A percentile compares a stretch with the other conserved stretches of the same genome.
phyloP scores from a whole-genome alignment of 352 stramenopile genomes.

The Phytopythium montanum region DNA sequence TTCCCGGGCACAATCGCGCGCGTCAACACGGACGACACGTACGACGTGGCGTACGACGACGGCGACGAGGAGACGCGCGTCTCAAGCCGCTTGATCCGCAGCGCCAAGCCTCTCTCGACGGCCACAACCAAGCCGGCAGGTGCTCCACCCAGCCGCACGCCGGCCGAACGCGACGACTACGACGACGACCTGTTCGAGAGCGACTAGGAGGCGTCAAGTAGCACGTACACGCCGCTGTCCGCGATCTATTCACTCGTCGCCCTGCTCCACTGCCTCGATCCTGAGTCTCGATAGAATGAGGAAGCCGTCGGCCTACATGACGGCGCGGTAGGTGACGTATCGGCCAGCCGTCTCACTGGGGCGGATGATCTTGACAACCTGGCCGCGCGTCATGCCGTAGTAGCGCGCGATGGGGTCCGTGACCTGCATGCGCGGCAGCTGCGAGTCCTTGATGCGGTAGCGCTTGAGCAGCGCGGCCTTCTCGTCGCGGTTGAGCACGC shows the following conservation, averaged over 20 bases:
- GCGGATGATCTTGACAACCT: constrained; percentile 99
- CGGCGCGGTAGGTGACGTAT: constrained; percentile 99
- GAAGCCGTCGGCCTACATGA: constrained; percentile 83
- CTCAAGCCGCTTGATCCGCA: constrained; percentile 35
- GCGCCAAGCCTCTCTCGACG: constrained; percentile 1
- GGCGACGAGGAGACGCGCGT: constrained; percentile 64
- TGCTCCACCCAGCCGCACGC: constrained; percentile 8
- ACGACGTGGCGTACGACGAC: constrained; percentile 72
- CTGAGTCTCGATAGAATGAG: background rate
- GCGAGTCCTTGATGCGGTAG: constrained; percentile 99
- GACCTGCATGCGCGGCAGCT: constrained; percentile 98
- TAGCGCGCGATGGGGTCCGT: constrained; percentile 99
- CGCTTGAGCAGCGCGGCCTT: constrained; percentile 98
- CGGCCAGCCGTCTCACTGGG: constrained; percentile 98
- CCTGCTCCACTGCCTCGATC: too few species aligned
- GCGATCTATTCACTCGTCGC: constrained; percentile 4
- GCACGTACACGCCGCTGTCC: constrained; percentile 2
- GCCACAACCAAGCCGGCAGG: background rate
- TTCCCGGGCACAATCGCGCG: constrained; percentile 48
- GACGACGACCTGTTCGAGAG: constrained; percentile 63
- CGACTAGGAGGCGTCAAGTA: constrained; percentile 22
- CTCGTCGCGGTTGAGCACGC: constrained; percentile 95
- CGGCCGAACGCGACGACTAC: constrained; percentile 29
- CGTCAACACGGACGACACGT: constrained; percentile 47
- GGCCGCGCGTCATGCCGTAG: constrained; percentile 93